These are phyloP conservation scores for Phyllosticta paracitricarpa DNA, from an alignment of 2,329 filamentous ascomycete species.

Conservation along the genomic window DNA sequence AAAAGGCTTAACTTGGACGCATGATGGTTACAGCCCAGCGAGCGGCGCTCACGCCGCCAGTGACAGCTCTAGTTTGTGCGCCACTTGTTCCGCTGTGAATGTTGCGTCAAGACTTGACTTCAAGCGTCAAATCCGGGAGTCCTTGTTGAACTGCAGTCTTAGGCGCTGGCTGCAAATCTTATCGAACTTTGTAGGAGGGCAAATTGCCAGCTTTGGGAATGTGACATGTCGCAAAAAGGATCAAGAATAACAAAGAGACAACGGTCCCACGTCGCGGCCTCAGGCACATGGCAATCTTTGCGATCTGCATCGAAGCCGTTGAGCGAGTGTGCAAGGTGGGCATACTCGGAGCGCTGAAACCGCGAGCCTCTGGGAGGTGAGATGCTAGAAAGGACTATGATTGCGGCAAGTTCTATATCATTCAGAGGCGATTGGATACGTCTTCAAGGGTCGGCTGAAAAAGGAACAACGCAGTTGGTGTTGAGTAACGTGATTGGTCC, in stretches of 20 bases:
- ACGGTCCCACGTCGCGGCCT: not conserved
- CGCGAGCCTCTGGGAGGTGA: not conserved
- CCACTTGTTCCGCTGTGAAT: not conserved
- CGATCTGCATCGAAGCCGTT: not conserved
- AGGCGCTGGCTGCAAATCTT: not conserved
- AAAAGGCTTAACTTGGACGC: not conserved
- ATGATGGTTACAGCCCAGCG: not conserved
- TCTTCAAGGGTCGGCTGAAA: not conserved
- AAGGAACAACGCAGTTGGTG: not conserved
- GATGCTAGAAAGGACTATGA: not conserved
- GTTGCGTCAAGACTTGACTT: not conserved
- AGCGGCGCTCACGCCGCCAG: not conserved
- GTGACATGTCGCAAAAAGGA: not conserved
- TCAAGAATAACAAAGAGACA: not conserved
- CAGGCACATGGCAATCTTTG: not conserved
- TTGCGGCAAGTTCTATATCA: not conserved
- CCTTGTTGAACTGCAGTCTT: not conserved
- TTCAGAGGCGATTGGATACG: not conserved
- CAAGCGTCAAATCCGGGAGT: not conserved
- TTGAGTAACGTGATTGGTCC: not conserved
- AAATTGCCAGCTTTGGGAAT: not conserved
- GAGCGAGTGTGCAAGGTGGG: not conserved
- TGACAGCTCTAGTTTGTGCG: not conserved
- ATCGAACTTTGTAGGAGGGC: not conserved
- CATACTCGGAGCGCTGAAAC: not conserved